Evolutionary conservation across 2,329 filamentous ascomycete species (phyloP), one percentile per base, ranked within the genome.

Genomic region (Trichoderma polysporum): DNA sequence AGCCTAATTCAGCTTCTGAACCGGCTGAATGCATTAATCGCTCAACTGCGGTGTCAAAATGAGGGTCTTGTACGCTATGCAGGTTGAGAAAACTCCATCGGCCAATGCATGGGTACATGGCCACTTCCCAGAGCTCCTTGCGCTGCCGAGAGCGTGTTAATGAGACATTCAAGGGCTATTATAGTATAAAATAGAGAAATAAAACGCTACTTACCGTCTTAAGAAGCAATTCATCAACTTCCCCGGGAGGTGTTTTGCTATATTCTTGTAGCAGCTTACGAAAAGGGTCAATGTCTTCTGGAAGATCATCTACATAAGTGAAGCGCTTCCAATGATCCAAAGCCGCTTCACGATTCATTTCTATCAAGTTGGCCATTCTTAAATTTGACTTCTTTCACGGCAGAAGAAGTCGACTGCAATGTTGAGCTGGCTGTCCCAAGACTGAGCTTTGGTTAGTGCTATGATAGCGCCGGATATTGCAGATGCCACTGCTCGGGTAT

Each of bases 51-150:
- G 47, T 22, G 22, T 19, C 1, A 33, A 52, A 61, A 52, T 61
- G 58, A 52, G 15, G 33, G 10, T 39, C 45, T n/a, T 15, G 31
- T 17, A 61, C 27, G 17, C 22, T 52, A 12, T 31, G 45, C 22
- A 61, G 33, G 17, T 61, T 61, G 22, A 61, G 58, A 52, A 61
- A 61, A 10, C 58, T 39, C 58, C 58, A 61, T 37, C 58, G 45
- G 17, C 58, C 58, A 12, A 61, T 39, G 2, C 58, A 61, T 9
- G 58, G 58, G 33, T 61, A 61, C 58, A 52, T 61, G 22, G 58
- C 45, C 22, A 61, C 58, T 22, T 61, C 31, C 45, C 58, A 61
- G 25, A 61, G 45, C 22, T 29, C 52, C 22, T 52, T 15, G 22
- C 58, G 33, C 58, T 61, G 45, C 13, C 15, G 12, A 39, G 3